Evolutionary conservation across 352 stramenopile genomes (phyloP), one percentile per base, ranked within the genome.

Genomic region (Blastocystis hominis): DNA sequence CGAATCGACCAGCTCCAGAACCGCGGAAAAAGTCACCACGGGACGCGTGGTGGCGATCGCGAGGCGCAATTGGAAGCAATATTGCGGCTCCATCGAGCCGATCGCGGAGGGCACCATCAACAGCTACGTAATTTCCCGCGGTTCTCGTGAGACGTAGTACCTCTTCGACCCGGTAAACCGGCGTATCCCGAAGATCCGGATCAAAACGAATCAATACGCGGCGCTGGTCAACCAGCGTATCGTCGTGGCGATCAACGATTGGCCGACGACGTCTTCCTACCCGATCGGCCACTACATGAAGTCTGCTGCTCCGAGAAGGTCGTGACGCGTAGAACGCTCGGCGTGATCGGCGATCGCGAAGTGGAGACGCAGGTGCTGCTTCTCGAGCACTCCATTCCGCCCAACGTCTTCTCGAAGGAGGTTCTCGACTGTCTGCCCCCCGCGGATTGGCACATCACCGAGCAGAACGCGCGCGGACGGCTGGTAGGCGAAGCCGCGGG

Each of bases 311-410:
- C 10, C 30, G 24, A 30, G 9, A 10, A 40, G 2, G 59, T 24
- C 10, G 20, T 38, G 9, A 68, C 34, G 34, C 34, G 2, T 68
- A 68, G 44, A 64, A 97, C 94, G 2, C 91, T 99, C 42, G 97
- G 97, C n/a, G 90, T 93, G 15, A 94, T 96, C 79, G 96, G 96
- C 13, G 95, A 97, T 89, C 98, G 97, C 89, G 95, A 98, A 89
- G 97, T 95, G 2, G 97, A 98, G 91, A 96, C 93, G 3, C 89
- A 95, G 86, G 95, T 98, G 53, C 89, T 99, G 30, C 89, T 99
- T 13, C 93, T 97, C 3, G 94, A 98, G 89, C 95, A 98, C 90
- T 93, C 97, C 63, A 98, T 99, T 90, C 94, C 96, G 0, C 91
- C 92, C 76, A 92, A 95, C 88, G 90, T 91, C n/a, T 97, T 97